Percentiles rank a stretch among this genome's conserved stretches.
phyloP scores from a whole-genome alignment of 2,329 filamentous ascomycete species.

The Ophiostoma australiae region DNA sequence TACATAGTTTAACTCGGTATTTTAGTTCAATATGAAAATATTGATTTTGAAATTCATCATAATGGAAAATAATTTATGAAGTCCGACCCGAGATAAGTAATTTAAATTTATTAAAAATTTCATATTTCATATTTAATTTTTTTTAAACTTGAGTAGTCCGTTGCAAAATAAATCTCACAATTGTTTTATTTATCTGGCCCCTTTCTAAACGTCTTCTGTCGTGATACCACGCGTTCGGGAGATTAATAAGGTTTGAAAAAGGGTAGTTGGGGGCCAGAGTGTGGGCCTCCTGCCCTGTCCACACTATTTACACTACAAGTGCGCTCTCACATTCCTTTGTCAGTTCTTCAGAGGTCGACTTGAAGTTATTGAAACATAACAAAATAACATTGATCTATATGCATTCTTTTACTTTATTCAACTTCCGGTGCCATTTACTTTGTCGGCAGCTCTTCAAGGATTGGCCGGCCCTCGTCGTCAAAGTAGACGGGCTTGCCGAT shows the following conservation, averaged over 20 bases:
- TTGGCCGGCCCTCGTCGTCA: conserved; percentile 29
- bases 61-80: no score
- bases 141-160: no score
- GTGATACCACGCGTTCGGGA: neutral
- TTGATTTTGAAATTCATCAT: no score
- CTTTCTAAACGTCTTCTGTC: neutral
- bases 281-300: no score
- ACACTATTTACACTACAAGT: neutral
- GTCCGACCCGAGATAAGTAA: no score
- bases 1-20: no score
- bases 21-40: no score
- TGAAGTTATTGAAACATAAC: neutral
- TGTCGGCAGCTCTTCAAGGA: conserved; percentile 10
- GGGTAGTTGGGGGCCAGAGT: neutral
- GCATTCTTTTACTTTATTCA: neutral
- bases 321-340: neutral
- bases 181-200: no score
- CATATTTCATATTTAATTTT: no score
- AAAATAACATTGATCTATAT: neutral
- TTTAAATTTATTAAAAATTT: no score
- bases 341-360: no score
- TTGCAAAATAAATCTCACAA: no score
- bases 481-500: conserved; percentile 31
- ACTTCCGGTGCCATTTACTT: neutral
- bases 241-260: neutral